Percentiles rank a stretch among this genome's conserved stretches.
phyloP scores from a whole-genome alignment of 2,329 filamentous ascomycete species.

The Thielaviopsis populi region DNA sequence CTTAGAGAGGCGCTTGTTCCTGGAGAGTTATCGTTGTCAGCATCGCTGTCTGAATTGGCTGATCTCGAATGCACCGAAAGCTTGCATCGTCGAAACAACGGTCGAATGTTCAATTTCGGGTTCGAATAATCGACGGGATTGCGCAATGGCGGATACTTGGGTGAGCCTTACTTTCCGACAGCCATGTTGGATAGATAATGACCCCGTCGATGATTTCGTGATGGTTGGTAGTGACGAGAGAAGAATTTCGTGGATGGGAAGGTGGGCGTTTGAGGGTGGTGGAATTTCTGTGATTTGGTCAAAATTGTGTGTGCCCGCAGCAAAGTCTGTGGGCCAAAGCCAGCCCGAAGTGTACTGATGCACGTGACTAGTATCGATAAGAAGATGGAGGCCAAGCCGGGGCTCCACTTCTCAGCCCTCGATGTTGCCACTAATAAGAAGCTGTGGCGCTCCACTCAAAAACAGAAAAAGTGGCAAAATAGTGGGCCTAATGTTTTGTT shows the following conservation, averaged over 20 bases:
- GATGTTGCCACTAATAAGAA: neutral
- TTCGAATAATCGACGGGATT: neutral
- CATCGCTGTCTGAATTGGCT: conserved; percentile 11
- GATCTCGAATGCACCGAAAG: neutral
- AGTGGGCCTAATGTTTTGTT: neutral
- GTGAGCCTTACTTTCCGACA: conserved; percentile 41
- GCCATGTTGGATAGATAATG: conserved; percentile 41
- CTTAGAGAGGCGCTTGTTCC: conserved; percentile 99
- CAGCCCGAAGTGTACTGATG: conserved; percentile 5
- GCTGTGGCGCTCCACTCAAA: neutral
- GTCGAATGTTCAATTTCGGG: neutral
- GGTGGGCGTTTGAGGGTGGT: conserved; percentile 17
- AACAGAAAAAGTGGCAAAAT: neutral
- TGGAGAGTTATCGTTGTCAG: conserved; percentile 26
- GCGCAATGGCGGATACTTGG: neutral
- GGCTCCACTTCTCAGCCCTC: neutral
- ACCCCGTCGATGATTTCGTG: conserved; percentile 31
- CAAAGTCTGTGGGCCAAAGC: conserved; percentile 15
- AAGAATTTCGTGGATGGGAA: conserved; percentile 15
- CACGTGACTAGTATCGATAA: conserved; percentile 17
- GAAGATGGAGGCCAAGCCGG: neutral
- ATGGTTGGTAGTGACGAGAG: conserved; percentile 22
- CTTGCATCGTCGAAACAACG: neutral
- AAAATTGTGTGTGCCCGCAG: conserved; percentile 16
- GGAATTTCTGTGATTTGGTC: conserved; percentile 16